Conservation (phyloP, 2,329 filamentous ascomycete genomes). For the Coniochaeta pulveracea region DNA sequence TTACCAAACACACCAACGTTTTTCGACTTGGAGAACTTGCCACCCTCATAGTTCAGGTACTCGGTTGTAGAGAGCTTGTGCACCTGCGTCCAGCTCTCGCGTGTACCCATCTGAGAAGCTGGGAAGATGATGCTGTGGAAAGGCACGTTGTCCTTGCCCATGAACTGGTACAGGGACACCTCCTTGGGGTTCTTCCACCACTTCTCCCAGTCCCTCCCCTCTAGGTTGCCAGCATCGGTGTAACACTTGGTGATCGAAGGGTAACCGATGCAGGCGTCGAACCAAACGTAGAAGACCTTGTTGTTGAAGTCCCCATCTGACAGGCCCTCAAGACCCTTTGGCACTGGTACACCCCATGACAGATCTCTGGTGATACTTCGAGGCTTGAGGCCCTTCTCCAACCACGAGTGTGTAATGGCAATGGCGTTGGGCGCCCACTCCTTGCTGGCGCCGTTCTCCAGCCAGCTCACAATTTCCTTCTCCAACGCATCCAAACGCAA, state of each 20-base stretch:
- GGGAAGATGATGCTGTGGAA: slow-evolving; percentile 93
- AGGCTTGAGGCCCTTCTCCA: slow-evolving; percentile 72
- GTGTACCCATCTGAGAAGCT: slow-evolving; percentile 71
- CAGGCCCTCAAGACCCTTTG: slow-evolving; percentile 32
- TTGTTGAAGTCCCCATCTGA: slow-evolving; percentile 41
- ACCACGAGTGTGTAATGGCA: slow-evolving; percentile 69
- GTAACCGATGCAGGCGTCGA: slow-evolving; percentile 78
- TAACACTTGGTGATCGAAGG: slow-evolving; percentile 91
- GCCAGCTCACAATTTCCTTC: slow-evolving; percentile 67
- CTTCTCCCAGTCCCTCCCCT: slow-evolving; percentile 66
- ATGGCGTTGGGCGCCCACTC: slow-evolving; percentile 70
- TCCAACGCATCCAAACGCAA: slow-evolving; percentile 79
- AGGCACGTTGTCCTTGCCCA: slow-evolving; percentile 77
- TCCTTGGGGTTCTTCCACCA: slow-evolving; percentile 92
- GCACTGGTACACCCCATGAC: slow-evolving; percentile 68
- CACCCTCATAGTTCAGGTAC: slow-evolving; percentile 77
- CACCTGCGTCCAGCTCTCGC: slow-evolving; percentile 80
- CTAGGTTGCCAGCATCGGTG: slow-evolving; percentile 41
- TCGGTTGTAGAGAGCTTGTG: slow-evolving; percentile 84
- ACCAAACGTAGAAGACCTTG: slow-evolving; percentile 70
- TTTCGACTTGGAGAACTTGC: slow-evolving; percentile 88
- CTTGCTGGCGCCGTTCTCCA: slow-evolving; percentile 51
- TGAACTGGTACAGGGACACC: slow-evolving; percentile 85
- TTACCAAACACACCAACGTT: slow-evolving; percentile 87
- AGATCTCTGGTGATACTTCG: slow-evolving; percentile 88